phyloP scores from a whole-genome alignment of 345 rosid genomes.

The Psidium guajava region DNA sequence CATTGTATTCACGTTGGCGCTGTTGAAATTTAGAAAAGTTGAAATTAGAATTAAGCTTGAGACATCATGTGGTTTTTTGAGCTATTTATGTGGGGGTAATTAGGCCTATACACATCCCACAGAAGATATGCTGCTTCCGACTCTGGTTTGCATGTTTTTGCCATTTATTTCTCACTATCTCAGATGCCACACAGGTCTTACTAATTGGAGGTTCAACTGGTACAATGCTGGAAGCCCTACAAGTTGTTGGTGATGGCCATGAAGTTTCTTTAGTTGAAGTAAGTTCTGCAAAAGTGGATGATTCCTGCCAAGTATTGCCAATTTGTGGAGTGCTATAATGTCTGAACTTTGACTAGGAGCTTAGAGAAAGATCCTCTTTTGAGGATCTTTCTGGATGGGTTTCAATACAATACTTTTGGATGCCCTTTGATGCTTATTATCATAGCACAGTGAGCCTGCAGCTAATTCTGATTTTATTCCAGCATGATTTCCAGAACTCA shows the following conservation, averaged over 20 bases:
- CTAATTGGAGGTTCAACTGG: conserved; percentile 97
- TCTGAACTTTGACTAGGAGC: neutral
- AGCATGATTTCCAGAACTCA: conserved; percentile 32
- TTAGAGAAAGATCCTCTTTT: neutral
- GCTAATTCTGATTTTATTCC: neutral
- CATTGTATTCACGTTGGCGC: neutral
- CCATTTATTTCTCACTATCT: neutral
- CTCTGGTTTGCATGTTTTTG: neutral
- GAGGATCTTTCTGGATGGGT: neutral
- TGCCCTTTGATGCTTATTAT: neutral
- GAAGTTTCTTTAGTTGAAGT: conserved; percentile 58
- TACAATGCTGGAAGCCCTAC: conserved; percentile 90
- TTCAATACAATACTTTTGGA: neutral
- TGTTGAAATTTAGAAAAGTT: neutral
- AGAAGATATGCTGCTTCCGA: neutral
- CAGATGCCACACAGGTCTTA: conserved; percentile 44
- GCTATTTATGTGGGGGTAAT: neutral
- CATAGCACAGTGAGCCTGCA: neutral
- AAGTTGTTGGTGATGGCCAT: conserved; percentile 78
- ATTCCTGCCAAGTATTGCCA: neutral
- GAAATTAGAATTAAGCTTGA: neutral
- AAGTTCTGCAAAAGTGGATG: conserved; percentile 21
- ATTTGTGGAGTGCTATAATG: neutral
- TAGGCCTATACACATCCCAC: neutral
- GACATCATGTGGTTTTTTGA: neutral